Percentiles rank a stretch among this genome's conserved stretches.
phyloP scores from a whole-genome alignment of 768 basidiomycete genomes.

The Phlebiopsis gigantea region DNA sequence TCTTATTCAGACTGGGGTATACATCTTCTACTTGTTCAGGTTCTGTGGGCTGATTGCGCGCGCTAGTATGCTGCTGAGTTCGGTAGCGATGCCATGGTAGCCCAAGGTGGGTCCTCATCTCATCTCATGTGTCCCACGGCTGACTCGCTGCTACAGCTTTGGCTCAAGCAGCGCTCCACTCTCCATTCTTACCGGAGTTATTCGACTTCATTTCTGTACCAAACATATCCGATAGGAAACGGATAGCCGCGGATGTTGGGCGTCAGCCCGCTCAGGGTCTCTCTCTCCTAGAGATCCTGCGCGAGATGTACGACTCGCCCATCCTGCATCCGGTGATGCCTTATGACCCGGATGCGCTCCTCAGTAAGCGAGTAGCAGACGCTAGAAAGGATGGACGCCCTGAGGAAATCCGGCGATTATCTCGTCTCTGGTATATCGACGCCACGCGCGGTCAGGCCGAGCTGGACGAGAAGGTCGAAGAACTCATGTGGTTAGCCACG shows the following conservation, averaged over 20 bases:
- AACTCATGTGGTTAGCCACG: slow-evolving; percentile 43
- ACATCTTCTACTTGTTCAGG: slow-evolving; percentile 16
- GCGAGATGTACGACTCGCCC: slow-evolving; percentile 44
- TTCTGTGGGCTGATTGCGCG: neutral
- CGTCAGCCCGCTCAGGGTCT: slow-evolving; percentile 26
- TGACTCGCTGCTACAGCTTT: slow-evolving; percentile 29
- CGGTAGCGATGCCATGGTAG: slow-evolving; percentile 42
- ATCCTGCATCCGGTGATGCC: slow-evolving; percentile 45
- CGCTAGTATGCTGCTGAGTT: slow-evolving; percentile 50
- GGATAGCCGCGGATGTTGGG: neutral
- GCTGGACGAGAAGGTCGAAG: slow-evolving; percentile 40
- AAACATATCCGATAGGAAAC: neutral
- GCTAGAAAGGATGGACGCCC: slow-evolving; percentile 34
- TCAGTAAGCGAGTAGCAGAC: slow-evolving; percentile 31
- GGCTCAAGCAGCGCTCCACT: slow-evolving; percentile 44
- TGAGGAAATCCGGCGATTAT: slow-evolving; percentile 42
- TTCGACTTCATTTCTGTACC: slow-evolving; percentile 24
- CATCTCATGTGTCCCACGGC: too few species aligned
- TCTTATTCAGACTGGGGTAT: slow-evolving; percentile 51
- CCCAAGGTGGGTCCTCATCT: slow-evolving; percentile 37
- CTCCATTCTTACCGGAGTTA: slow-evolving; percentile 23
- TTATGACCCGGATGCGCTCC: slow-evolving; percentile 41
- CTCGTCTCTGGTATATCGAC: slow-evolving; percentile 35
- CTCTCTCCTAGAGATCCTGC: slow-evolving; percentile 46
- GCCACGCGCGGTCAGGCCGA: slow-evolving; percentile 27